Evolutionary conservation across 768 basidiomycete species (phyloP).

Genomic region (Dioszegia hungarica): DNA sequence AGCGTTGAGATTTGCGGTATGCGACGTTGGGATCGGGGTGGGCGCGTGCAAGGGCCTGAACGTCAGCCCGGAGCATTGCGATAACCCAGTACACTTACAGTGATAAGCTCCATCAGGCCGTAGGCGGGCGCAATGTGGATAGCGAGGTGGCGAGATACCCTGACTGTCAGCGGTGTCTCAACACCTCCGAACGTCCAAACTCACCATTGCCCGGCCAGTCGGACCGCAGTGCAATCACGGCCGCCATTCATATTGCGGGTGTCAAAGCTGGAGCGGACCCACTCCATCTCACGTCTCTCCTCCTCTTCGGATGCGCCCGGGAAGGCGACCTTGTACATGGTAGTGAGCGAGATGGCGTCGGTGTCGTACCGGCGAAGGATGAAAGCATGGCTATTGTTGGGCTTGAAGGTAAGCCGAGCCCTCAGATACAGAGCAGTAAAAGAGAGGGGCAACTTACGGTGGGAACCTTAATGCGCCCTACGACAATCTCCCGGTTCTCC

Average conservation of each 20-base stretch:
- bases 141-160: slow-evolving; percentile 55
- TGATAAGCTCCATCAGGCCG: slow-evolving; percentile 53
- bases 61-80: background rate
- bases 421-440: background rate
- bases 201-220: slow-evolving; percentile 82
- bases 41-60: slow-evolving; percentile 63
- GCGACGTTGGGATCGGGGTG: slow-evolving; percentile 68
- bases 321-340: slow-evolving; percentile 94
- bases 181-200: background rate
- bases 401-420: background rate
- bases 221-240: slow-evolving; percentile 62
- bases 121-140: slow-evolving; percentile 66
- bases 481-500: slow-evolving; percentile 80
- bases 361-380: slow-evolving; percentile 92
- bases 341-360: slow-evolving; percentile 82
- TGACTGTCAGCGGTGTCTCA: slow-evolving; percentile 3
- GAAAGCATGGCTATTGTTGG: slow-evolving; percentile 66
- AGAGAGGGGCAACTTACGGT: slow-evolving; percentile 54
- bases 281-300: slow-evolving; percentile 72
- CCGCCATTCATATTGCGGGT: slow-evolving; percentile 66
- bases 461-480: slow-evolving; percentile 83
- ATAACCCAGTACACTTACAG: slow-evolving; percentile 28
- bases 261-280: slow-evolving; percentile 77
- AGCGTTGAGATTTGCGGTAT: slow-evolving; percentile 66
- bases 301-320: slow-evolving; percentile 70